Evolutionary conservation across 306 rosid genomes (phyloP), one percentile per base, ranked within the genome.

Genomic region (Urtica urens): DNA sequence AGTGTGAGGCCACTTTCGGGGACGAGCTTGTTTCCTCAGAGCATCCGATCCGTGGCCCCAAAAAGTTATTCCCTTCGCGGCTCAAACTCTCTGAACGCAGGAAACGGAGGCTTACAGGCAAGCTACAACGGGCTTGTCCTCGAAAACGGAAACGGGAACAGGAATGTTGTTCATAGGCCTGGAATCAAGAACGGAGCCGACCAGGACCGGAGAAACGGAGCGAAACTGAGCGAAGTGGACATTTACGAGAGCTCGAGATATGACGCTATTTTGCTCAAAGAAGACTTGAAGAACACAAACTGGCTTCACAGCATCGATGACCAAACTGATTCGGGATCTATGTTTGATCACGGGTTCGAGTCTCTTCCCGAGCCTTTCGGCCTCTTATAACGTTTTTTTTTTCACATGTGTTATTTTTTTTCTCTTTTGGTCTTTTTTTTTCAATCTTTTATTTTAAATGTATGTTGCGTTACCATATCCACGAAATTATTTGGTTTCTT

Each of bases 341-440:
- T 90, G 60, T 90, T 90, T 63, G 99, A 85, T 59, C 69, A 69
- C 17, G 93, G 99, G 62, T 85, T 85, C 63, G 99, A 81, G 72
- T 47, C 75, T 61, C 75, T 90, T 53, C 95, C 99, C 7, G 99
- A 90, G 58, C 99, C 99, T 25, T 90, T 81, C 60, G 87, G 87
- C 31, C 94, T 79, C 69, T 73, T 81, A 29, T 85, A 77, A 70
- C 78, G 58, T 53, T 39, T 22, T n/a, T n/a, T n/a, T n/a, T n/a
- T n/a, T n/a, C n/a, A n/a, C n/a, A n/a, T n/a, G n/a, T n/a, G n/a
- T n/a, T n/a, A n/a, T 25, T 45, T 49, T 45, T 43, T 35, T 48
- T 62, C 65, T 46, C 48, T 46, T 58, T 55, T 59, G 25, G 45
- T 55, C 16, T 40, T 30, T 37, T 30, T 70, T 49, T 59, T 34